phyloP scores from a whole-genome alignment of 805 yeast species.

The Isabelozyma gotoi region DNA sequence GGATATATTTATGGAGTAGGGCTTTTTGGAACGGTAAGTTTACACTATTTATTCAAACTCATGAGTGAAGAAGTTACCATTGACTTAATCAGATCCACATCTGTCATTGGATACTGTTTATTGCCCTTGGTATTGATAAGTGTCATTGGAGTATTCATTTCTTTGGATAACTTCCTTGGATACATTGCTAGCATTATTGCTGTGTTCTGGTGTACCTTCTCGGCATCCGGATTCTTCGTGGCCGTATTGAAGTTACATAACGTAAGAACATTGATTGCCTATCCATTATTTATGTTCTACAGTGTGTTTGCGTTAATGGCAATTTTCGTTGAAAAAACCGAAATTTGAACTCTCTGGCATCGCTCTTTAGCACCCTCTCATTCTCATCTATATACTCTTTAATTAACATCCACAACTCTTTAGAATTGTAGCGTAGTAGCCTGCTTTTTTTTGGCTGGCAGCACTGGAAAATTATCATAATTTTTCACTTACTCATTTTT shows the following conservation, averaged over 20 bases:
- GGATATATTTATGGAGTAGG: constrained; percentile 98
- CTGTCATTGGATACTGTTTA: constrained; percentile 91
- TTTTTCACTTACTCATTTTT: no score
- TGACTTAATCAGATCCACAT: constrained; percentile 72
- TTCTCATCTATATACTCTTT: no score
- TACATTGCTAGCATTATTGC: constrained; percentile 65
- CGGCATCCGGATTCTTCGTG: constrained; percentile 91
- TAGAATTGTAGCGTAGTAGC: no score
- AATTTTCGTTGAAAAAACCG: constrained; percentile 59
- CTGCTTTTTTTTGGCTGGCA: no score
- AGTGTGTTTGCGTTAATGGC: constrained; percentile 96
- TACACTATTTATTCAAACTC: constrained; percentile 79
- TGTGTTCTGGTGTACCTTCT: constrained; percentile 87
- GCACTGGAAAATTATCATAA: no score
- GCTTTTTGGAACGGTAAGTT: constrained; percentile 79
- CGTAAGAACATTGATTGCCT: constrained; percentile 88
- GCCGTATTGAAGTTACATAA: constrained; percentile 78
- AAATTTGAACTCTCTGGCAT: not conserved
- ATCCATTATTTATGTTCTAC: constrained; percentile 88
- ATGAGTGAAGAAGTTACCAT: constrained; percentile 71
- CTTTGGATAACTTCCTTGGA: constrained; percentile 74
- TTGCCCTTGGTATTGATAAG: constrained; percentile 82
- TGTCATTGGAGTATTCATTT: constrained; percentile 63
- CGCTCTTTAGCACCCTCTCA: no score
- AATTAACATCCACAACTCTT: no score